Base-by-base conservation (phyloP, 441 rosid genomes). In the Populus hybrid region DNA sequence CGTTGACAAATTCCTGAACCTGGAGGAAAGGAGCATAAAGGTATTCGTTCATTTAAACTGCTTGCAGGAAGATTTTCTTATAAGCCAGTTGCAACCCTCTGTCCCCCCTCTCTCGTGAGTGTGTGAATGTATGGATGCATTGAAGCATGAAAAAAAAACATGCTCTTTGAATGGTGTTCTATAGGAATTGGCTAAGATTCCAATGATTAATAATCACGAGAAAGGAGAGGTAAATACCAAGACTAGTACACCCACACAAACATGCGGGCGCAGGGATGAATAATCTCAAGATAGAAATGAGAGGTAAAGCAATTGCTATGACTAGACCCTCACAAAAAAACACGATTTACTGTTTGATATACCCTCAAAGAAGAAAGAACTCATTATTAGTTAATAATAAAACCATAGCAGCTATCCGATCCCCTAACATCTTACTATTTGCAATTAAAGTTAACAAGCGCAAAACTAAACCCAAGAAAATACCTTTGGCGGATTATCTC, bases 401-500 rank as follows among this genome's bases (percentile, higher is more conserved):
- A 7, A 66, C 61, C 6, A 66, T 4, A 71, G 38, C 68, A 50
- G 72, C 71, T 5, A 40, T 65, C 31, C 6, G 64, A 73, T n/a
- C 7, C 35, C 24, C 71, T 4, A 33, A 28, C 6, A 56, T 11
- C 45, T 56, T 28, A 21, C n/a, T 18, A 50, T 10, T 8, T 28
- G 45, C 7, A 68, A 31, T 3, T 33, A 45, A 42, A 21, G 69
- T n/a, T 29, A 64, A 35, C 29, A 31, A n/a, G 63, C 42, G 24
- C 12, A 9, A 28, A 64, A 21, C n/a, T 7, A 7, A 3, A 50
- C 23, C 63, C 33, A 40, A 68, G 31, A 45, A 69, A 53, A 10
- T 79, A 95, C 99, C 97, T 92, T 91, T 4, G 91, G 82, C 66
- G 97, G 94, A 86, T 90, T 84, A 82, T 95, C 98, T 78, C 98